Evolutionary conservation across 148 eudicot genomes (phyloP).

Genomic region (Arctostaphylos glauca): DNA sequence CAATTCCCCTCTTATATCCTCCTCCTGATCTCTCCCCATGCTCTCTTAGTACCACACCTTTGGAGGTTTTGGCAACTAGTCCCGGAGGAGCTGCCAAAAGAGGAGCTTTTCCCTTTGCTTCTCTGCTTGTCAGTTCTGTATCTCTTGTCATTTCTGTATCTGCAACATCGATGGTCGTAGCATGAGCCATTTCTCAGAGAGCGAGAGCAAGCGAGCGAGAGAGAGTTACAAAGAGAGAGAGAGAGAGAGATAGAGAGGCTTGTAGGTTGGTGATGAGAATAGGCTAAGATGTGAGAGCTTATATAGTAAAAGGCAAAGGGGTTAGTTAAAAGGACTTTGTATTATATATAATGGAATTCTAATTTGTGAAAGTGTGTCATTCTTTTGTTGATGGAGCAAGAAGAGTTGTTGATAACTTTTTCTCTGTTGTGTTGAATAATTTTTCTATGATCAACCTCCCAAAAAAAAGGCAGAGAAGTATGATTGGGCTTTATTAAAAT

Average conservation of each 20-base stretch:
- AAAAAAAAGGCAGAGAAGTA: not conserved
- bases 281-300: not conserved
- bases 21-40: slow-evolving; percentile 5
- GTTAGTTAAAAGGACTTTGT: not conserved
- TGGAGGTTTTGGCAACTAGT: slow-evolving; percentile 21
- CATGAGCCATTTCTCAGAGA: slow-evolving; percentile 27
- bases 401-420: slow-evolving; percentile 16
- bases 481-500: not conserved
- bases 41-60: not conserved
- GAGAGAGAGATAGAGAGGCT: not conserved
- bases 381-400: slow-evolving; percentile 11
- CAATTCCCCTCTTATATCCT: slow-evolving; percentile 36
- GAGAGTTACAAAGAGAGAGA: too few relatives aligned
- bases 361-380: not conserved
- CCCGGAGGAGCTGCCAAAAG: slow-evolving; percentile 37
- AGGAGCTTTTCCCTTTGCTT: slow-evolving; percentile 44
- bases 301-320: not conserved
- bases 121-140: slow-evolving; percentile 12
- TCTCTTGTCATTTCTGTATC: not conserved
- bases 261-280: slow-evolving; percentile 6
- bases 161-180: not conserved
- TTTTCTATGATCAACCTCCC: not conserved
- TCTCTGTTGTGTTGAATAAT: not conserved
- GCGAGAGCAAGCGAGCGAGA: slow-evolving; percentile 2
- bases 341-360: too few relatives aligned